These are phyloP conservation scores for Acanthamoeba polyphaga DNA, from an alignment of 208 protist genomes.

Conservation along the genomic window DNA sequence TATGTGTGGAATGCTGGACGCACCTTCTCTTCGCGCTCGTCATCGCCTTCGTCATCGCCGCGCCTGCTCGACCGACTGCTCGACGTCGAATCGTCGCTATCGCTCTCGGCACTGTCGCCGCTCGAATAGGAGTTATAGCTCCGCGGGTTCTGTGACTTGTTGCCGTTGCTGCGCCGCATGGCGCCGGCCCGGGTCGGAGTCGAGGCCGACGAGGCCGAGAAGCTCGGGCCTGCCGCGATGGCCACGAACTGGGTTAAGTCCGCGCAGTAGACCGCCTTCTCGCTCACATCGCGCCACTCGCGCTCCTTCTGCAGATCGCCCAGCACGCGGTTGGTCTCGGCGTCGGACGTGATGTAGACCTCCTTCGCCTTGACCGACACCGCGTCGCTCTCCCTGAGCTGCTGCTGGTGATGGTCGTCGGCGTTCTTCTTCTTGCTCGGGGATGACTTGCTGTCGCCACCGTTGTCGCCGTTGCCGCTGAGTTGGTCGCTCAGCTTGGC, in stretches of 20 bases:
- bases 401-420: neutral
- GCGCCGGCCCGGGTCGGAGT: neutral
- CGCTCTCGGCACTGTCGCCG: neutral
- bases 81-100: neutral
- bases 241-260: slow-evolving; percentile 1
- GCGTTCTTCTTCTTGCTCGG: neutral
- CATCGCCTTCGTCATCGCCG: neutral
- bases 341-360: slow-evolving; percentile 1
- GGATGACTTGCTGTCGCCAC: neutral
- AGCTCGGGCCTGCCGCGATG: neutral
- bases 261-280: slow-evolving; percentile 27
- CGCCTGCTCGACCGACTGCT: neutral
- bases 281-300: slow-evolving; percentile 14
- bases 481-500: neutral
- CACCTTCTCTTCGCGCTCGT: slow-evolving; percentile 8
- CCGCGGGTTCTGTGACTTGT: neutral
- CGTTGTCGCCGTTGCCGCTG: neutral
- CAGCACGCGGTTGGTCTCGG: slow-evolving; percentile 27
- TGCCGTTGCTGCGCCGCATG: neutral
- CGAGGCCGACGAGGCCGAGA: neutral
- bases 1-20: neutral
- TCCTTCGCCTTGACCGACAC: neutral
- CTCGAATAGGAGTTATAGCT: neutral
- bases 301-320: neutral
- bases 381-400: neutral